Percentiles rank a stretch among this genome's conserved stretches.
Conservation (phyloP, 371 early-diverging fungal genomes). For the Mucor velutinosus region DNA sequence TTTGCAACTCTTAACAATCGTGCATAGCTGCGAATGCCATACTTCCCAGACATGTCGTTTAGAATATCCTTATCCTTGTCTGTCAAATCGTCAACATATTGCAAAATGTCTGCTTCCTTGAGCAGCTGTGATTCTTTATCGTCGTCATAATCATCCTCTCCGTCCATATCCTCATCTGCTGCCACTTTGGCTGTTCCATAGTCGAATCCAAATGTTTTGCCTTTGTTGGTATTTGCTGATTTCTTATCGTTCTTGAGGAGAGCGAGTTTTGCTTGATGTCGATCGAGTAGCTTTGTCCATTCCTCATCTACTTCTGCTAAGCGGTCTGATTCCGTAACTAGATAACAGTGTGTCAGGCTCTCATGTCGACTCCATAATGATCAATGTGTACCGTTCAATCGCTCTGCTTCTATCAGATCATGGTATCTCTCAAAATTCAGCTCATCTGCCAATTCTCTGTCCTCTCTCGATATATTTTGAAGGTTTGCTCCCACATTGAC, state of each 20-base stretch:
- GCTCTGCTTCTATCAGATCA: constrained; percentile 59
- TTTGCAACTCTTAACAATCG: constrained; percentile 46
- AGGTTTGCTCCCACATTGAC: constrained; percentile 9
- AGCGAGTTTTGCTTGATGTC: constrained; percentile 54
- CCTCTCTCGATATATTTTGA: constrained; percentile 26
- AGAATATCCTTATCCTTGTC: constrained; percentile 42
- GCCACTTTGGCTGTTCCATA: constrained; percentile 37
- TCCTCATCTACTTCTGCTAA: constrained; percentile 53
- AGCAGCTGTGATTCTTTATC: constrained; percentile 40
- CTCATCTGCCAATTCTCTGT: constrained; percentile 47
- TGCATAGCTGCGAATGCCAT: constrained; percentile 46
- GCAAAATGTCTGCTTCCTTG: constrained; percentile 49
- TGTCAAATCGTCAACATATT: constrained; percentile 50
- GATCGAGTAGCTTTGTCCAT: constrained; percentile 54
- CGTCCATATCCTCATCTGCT: neutral
- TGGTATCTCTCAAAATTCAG: constrained; percentile 61
- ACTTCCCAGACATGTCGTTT: constrained; percentile 49
- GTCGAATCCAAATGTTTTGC: constrained; percentile 36
- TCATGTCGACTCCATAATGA: neutral
- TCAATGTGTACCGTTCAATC: constrained; percentile 42
- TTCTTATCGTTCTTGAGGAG: constrained; percentile 34
- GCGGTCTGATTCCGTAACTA: constrained; percentile 47
- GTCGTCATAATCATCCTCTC: constrained; percentile 21
- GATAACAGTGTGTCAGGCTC: neutral
- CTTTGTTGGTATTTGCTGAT: constrained; percentile 1